phyloP scores from a whole-genome alignment of 1,284 basidiomycete species.

The Malassezia vespertilionis region DNA sequence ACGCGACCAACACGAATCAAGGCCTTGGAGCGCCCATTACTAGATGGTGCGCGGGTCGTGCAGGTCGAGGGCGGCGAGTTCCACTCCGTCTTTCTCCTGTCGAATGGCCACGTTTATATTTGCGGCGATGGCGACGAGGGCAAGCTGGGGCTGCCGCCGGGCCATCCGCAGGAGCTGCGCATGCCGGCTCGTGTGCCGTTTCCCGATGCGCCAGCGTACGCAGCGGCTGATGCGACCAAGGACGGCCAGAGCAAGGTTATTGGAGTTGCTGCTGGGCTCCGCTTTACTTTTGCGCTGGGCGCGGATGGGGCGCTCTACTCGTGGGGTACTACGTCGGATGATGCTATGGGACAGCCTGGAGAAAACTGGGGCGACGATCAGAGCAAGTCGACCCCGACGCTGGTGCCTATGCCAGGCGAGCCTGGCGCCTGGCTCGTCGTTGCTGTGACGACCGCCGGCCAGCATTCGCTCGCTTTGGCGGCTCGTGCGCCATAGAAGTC shows the following conservation, averaged over 20 bases:
- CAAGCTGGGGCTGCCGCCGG: conserved; percentile 29
- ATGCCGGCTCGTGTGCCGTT: conserved; percentile 37
- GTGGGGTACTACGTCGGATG: conserved; percentile 67
- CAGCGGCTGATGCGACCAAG: conserved; percentile 28
- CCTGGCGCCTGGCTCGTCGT: conserved; percentile 49
- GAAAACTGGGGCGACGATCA: conserved; percentile 44
- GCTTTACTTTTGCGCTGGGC: conserved; percentile 73
- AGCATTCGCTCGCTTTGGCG: conserved; percentile 50
- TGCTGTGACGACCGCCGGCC: conserved; percentile 50
- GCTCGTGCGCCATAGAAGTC: conserved; percentile 18
- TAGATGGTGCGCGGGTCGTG: conserved; percentile 50
- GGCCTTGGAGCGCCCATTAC: conserved; percentile 58
- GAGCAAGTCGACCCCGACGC: conserved; percentile 56
- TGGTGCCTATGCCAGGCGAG: conserved; percentile 54
- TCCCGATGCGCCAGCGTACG: conserved; percentile 48
- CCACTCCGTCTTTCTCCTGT: conserved; percentile 75
- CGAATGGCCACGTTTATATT: conserved; percentile 63
- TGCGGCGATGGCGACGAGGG: conserved; percentile 39
- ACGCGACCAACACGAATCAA: conserved; percentile 61
- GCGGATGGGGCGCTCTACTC: conserved; percentile 65
- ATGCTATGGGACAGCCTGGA: conserved; percentile 50
- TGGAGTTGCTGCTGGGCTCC: conserved; percentile 63
- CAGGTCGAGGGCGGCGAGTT: conserved; percentile 68
- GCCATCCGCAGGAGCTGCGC: conserved; percentile 25
- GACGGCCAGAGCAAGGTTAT: conserved; percentile 57